Evolutionary conservation across 1,284 basidiomycete genomes (phyloP), one percentile per base, ranked within the genome.

Genomic region (Tilletia caries): DNA sequence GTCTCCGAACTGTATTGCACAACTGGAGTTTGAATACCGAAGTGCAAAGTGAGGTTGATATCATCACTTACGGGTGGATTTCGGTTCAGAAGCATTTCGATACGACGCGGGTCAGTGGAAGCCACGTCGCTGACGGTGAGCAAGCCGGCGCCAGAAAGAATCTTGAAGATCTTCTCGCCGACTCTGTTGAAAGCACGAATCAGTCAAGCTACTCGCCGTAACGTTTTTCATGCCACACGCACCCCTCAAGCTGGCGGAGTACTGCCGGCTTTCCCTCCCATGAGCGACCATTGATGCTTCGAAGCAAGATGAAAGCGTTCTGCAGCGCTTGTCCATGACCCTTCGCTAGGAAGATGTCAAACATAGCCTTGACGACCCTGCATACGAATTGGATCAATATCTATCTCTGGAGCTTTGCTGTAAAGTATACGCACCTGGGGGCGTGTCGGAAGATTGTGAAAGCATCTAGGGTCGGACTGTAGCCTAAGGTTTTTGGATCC

Each of bases 231-330:
- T 13, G 23, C 20, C 25, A n/a, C 8, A 37, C 65, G 5, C 48
- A 66, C 46, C 89, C 88, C 60, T 91, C 89, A 64, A 93, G 87
- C 79, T 93, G 92, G 65, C 89, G 87, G 68, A 93, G 85, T 18
- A 92, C 90, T 25, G 89, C 85, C 15, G 91, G 90, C 44, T 91
- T 86, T 77, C 92, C 91, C 76, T 93, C 92, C 92, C 92, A 93
- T 64, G 91, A 89, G 77, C 89, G 92, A 13, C 91, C 91, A 68
- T 86, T 87, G 52, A 93, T 81, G 76, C 78, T 82, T 3, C 84
- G 79, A 10, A 80, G 70, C 12, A 69, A 29, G 13, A 27, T 60
- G n/a, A 71, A 67, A 3, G 64, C 66, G 15, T 43, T 34, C 32
- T 32, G 44, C 12, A 60, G 27, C 2, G 48, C 37, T 13, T 18